These are phyloP conservation scores for Chaetoceros muelleri DNA, from an alignment of 108 stramenopile species.

Conservation along the genomic window DNA sequence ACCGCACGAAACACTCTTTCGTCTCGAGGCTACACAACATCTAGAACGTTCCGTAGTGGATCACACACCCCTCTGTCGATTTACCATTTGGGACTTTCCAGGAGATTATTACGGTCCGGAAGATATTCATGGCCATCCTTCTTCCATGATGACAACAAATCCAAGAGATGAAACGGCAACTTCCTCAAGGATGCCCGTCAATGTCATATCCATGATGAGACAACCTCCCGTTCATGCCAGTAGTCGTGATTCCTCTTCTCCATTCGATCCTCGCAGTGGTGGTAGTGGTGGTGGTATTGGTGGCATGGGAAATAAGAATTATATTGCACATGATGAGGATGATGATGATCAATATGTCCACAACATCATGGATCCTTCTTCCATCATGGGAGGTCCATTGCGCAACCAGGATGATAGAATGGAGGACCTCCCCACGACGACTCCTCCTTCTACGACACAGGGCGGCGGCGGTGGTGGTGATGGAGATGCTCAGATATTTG, in stretches of 20 bases:
- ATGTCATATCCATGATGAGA: background rate
- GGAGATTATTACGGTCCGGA: slow-evolving; percentile 89
- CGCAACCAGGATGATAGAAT: background rate
- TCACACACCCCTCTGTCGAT: slow-evolving; percentile 90
- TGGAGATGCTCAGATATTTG: slow-evolving; percentile 20
- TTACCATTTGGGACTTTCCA: slow-evolving; percentile 98
- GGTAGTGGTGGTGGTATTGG: slow-evolving; percentile 5
- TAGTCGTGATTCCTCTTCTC: no score
- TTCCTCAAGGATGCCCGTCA: background rate
- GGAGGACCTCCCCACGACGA: no score
- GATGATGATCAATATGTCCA: background rate
- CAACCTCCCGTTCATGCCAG: no score
- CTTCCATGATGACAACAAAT: slow-evolving; percentile 4
- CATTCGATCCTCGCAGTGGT: background rate
- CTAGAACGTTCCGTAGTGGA: slow-evolving; percentile 79
- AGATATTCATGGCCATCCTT: slow-evolving; percentile 30
- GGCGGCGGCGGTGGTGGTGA: slow-evolving; percentile 5
- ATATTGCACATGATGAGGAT: background rate
- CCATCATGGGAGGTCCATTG: background rate
- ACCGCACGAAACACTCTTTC: slow-evolving; percentile 99
- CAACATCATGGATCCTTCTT: background rate
- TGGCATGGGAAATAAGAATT: background rate
- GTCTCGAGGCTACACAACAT: slow-evolving; percentile 73
- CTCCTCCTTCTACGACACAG: no score
- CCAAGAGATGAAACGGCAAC: no score